Evolutionary conservation across 2,329 filamentous ascomycete genomes (phyloP), one percentile per base, ranked within the genome.

Genomic region (Albifimbria verrucaria): DNA sequence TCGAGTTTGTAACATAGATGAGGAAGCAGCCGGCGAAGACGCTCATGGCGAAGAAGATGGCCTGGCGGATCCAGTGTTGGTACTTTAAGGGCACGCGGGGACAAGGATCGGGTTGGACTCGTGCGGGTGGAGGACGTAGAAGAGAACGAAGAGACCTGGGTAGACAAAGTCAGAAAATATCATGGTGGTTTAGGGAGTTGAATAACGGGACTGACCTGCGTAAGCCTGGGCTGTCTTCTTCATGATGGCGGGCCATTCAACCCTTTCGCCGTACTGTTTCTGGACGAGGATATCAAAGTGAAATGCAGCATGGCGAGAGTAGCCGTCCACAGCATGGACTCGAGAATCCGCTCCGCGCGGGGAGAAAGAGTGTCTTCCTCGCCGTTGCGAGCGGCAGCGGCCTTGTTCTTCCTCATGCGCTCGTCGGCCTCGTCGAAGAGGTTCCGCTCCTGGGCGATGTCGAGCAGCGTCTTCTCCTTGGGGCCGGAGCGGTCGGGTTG

Each of bases 271-370:
- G 63, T 90, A 94, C 69, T 94, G 90, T 60, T 87, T 80, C 67
- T 91, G 88, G 21, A 92, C 88, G 11, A 94, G 76, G 36, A 92
- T 85, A 65, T 93, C 89, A 50, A 94, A 78, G 87, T 90, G 60
- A 92, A 86, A 66, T 93, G 88, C 49, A 92, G 71, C 76, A 86
- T 89, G 12, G 82, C 77, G 61, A 94, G 71, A 57, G 83, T 85
- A 11, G 82, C 71, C 7, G 76, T 78, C 80, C 81, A 87, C 22
- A 87, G 71, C 3, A 80, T 28, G 0, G 81, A 72, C 36, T 87
- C 83, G 55, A 84, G 68, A 47, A 82, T 60, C 25, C 79, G 74
- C 52, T 84, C 81, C 7, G 73, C 74, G 0, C 67, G 63, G 17
- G 79, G 75, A 0, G 76, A 71, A 1, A 82, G 58, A 12, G 62